Base-by-base conservation (phyloP, 805 yeast genomes). In the Suhomyces faveliae region DNA sequence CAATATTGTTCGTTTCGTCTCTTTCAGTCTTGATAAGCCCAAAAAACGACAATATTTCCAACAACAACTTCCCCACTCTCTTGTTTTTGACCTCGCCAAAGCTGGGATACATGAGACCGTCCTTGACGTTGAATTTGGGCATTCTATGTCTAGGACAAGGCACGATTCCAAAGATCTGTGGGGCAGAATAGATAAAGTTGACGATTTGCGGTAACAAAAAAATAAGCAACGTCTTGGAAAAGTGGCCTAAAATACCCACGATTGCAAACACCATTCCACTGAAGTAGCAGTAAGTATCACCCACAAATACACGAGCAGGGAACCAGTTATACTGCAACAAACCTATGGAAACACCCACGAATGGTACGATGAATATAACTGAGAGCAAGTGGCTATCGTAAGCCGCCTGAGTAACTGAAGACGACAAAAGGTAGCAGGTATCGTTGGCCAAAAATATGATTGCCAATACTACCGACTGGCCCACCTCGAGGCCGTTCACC, bases 261-360 rank as follows among this genome's bases (percentile, higher is more conserved):
- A 91, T 94, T 0, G 98, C 99, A 67, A 94, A 90, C 0, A 94
- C 96, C 99, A 94, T 94, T 3, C 99, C 99, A 21, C 96, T 89
- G 66, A 94, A 91, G 68, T 94, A 94, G 69, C 99, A 94, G 73
- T 87, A 94, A 0, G 99, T 92, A 63, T 94, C 99, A 24, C 99
- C 99, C 6, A 94, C 99, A 69, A 94, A 94, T 1, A 89, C 98
- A 48, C 70, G 70, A 0, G 99, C 89, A 0, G 99, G 99, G 72
- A 76, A 94, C 85, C 91, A 87, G 63, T 94, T 94, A 72, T 76
- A 85, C 56, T 79, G 81, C 56, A 87, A 78, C 47, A 94, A 69
- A 0, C 87, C 96, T 1, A 84, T 51, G 0, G 96, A 81, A 7
- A 89, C 94, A 1, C 97, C 97, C 35, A 92, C 60, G 60, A 92